A percentile compares a stretch with the other conserved stretches of the same genome.
Conservation (phyloP, 2,329 filamentous ascomycete species). For the Exophiala sideris region DNA sequence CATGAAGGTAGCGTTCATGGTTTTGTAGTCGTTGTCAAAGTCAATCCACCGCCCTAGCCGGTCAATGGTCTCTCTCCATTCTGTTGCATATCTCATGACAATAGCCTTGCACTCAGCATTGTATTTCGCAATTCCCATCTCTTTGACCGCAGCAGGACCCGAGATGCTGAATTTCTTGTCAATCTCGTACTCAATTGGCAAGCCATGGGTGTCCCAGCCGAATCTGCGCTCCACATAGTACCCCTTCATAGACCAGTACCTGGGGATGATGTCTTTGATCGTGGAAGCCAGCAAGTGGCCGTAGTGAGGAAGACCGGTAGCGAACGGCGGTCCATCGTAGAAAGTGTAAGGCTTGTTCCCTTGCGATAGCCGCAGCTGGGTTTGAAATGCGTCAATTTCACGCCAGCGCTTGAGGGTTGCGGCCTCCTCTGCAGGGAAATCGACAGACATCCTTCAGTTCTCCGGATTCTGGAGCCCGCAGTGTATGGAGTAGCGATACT, state of each 20-base stretch:
- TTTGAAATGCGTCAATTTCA: constrained; percentile 86
- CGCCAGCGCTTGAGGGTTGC: constrained; percentile 80
- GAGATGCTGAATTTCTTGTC: constrained; percentile 86
- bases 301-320: constrained; percentile 55
- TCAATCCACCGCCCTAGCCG: constrained; percentile 86
- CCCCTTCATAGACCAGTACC: constrained; percentile 93
- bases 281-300: constrained; percentile 77
- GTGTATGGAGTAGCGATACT: neutral
- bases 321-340: constrained; percentile 80
- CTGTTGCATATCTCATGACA: constrained; percentile 77
- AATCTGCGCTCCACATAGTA: constrained; percentile 82
- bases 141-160: constrained; percentile 76
- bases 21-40: constrained; percentile 94
- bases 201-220: constrained; percentile 85
- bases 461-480: neutral
- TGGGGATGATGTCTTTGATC: constrained; percentile 88
- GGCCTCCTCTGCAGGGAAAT: constrained; percentile 91
- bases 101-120: constrained; percentile 83
- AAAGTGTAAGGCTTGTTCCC: constrained; percentile 86
- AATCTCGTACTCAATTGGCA: constrained; percentile 89
- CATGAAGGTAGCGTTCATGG: constrained; percentile 86
- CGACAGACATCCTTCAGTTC: constrained; percentile 67
- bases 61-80: constrained; percentile 81
- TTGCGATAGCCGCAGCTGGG: constrained; percentile 80
- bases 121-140: constrained; percentile 79